Evolutionary conservation across 495 filamentous ascomycete species (phyloP), one percentile per base, ranked within the genome.

Genomic region (Massariosphaeria phaeospora): DNA sequence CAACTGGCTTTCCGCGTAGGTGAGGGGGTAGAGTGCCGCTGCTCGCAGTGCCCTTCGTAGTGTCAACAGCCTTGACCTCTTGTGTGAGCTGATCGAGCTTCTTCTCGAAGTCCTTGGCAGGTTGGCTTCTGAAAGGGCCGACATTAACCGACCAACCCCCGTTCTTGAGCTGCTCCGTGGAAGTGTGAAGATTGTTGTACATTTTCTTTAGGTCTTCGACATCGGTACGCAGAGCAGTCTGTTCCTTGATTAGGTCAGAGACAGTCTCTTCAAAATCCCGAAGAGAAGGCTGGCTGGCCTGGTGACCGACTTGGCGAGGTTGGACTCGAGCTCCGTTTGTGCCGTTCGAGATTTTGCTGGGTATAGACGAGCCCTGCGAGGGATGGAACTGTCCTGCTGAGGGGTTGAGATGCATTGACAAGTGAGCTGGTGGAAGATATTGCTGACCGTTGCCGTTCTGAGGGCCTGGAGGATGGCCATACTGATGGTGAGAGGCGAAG

Each of bases 81-180:
- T n/a, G n/a, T 18, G 41, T 52, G 38, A 56, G 10, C 18, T 31
- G 21, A 15, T 50, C 46, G 8, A 53, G 39, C 55, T 59, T 34
- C 6, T 35, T 11, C 9, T 20, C 6, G 7, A 26, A 13, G 1
- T 35, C 7, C 6, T 20, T 5, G 8, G 18, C 18, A 11, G 15
- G 7, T 10, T 26, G 25, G 9, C 12, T 5, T 21, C 48, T 35
- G 42, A 52, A 52, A 9, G 48, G 48, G 0, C 55, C 39, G 18
- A 54, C 35, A 10, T 48, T 25, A 26, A 43, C 50, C 12, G 25
- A 15, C 57, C 57, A 60, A 6, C 27, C 34, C 17, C 49, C 49
- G n/a, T 33, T 44, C 42, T 31, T 48, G 11, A 53, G n/a, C 0
- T 4, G 26, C 11, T 60, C 49, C 12, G 55, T n/a, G 12, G 3